phyloP scores from a whole-genome alignment of 441 rosid genomes.

The Gossypium gossypioides region DNA sequence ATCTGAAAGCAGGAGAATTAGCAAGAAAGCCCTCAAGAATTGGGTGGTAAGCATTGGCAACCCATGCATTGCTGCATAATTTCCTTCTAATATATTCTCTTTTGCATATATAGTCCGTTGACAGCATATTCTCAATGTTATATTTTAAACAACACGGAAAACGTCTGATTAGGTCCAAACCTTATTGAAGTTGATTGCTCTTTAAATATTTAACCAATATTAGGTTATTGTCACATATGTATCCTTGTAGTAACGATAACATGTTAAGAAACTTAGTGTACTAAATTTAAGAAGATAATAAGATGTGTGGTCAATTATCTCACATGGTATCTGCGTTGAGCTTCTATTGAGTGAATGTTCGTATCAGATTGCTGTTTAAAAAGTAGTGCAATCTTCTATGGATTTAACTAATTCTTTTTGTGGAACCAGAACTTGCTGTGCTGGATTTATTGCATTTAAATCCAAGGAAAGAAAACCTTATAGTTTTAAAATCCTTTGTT shows the following conservation, averaged over 20 bases:
- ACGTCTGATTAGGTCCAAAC: background rate
- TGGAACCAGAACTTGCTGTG: background rate
- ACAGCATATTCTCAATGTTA: background rate
- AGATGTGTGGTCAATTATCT: no score
- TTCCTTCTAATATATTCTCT: background rate
- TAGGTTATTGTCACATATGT: no score
- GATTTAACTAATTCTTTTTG: background rate
- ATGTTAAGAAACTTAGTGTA: no score
- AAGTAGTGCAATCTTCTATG: background rate
- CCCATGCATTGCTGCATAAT: background rate
- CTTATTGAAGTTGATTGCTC: background rate
- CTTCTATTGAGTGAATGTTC: background rate
- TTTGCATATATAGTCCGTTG: background rate
- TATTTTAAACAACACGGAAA: background rate
- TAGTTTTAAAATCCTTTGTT: background rate
- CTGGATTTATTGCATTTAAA: background rate
- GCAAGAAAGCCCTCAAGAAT: conserved; percentile 44
- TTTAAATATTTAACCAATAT: no score
- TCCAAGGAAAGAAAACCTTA: background rate
- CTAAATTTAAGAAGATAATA: no score
- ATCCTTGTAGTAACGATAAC: no score
- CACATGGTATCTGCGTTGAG: no score
- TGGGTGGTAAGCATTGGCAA: conserved; percentile 48
- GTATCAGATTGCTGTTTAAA: background rate
- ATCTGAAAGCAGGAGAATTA: conserved; percentile 30